Percentiles rank a stretch among this genome's conserved stretches.
Evolutionary conservation across 768 basidiomycete species (phyloP).

Genomic region (Cystobasidium ongulense): DNA sequence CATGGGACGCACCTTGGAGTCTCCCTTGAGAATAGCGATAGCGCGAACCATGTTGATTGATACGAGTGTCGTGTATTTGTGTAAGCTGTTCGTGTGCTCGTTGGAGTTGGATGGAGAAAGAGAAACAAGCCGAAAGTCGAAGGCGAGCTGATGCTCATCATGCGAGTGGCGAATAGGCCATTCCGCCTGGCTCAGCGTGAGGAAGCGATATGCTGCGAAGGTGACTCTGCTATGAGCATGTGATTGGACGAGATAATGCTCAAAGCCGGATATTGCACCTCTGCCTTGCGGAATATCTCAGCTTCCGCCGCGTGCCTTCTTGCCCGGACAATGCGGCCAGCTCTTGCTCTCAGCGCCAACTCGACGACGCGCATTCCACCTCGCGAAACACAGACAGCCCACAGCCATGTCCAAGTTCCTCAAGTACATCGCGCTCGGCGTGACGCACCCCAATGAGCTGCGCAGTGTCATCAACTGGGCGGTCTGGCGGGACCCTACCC

Average conservation of each 20-base stretch:
- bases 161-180: background rate
- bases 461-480: slow-evolving; percentile 72
- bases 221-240: too few species aligned
- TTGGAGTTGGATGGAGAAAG: background rate
- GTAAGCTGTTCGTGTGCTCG: background rate
- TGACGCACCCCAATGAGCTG: slow-evolving; percentile 72
- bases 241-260: too few species aligned
- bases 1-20: slow-evolving; percentile 22
- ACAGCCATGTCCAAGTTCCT: slow-evolving; percentile 15
- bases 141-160: background rate
- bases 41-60: slow-evolving; percentile 15
- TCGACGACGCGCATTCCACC: too few species aligned
- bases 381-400: too few species aligned
- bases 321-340: too few species aligned
- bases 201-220: too few species aligned
- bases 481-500: slow-evolving; percentile 46
- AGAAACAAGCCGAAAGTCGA: background rate
- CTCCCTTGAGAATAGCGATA: slow-evolving; percentile 30
- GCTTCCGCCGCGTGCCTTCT: too few species aligned
- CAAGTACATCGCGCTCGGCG: slow-evolving; percentile 17
- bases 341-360: too few species aligned
- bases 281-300: too few species aligned
- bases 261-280: too few species aligned
- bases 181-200: background rate
- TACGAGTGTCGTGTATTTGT: background rate